phyloP scores from a whole-genome alignment of 1,139 yeast genomes.

The Taiozyma sp. region DNA sequence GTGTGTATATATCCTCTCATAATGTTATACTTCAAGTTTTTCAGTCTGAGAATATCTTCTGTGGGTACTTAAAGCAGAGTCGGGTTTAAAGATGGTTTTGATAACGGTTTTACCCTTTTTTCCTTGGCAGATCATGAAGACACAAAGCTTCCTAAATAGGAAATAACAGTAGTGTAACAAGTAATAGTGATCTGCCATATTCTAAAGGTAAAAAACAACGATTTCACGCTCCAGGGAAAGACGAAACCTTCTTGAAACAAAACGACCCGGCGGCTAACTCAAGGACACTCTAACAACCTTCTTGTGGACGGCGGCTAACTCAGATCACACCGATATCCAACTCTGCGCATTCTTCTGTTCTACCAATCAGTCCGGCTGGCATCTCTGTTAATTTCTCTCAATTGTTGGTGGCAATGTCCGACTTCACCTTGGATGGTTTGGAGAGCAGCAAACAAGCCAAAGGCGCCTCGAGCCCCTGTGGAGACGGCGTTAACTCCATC shows the following conservation, averaged over 20 bases:
- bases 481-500: not conserved
- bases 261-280: not conserved
- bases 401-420: not conserved
- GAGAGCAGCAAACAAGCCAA: not conserved
- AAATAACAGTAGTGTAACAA: not conserved
- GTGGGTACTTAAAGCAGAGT: too few relatives aligned
- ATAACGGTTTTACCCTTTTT: too few relatives aligned
- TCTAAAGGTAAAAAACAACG: not conserved
- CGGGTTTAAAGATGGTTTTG: too few relatives aligned
- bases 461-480: not conserved
- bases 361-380: not conserved
- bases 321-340: not conserved
- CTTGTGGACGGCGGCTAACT: not conserved
- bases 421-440: not conserved
- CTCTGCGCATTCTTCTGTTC: not conserved
- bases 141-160: not conserved
- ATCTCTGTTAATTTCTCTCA: not conserved
- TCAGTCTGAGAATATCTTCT: too few relatives aligned
- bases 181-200: not conserved
- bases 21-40: too few relatives aligned
- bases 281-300: not conserved
- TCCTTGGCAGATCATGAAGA: too few relatives aligned
- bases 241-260: not conserved
- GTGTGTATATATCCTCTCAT: too few relatives aligned
- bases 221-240: too few relatives aligned